Conservation (phyloP, 306 rosid genomes). For the Trifolium dubium region DNA sequence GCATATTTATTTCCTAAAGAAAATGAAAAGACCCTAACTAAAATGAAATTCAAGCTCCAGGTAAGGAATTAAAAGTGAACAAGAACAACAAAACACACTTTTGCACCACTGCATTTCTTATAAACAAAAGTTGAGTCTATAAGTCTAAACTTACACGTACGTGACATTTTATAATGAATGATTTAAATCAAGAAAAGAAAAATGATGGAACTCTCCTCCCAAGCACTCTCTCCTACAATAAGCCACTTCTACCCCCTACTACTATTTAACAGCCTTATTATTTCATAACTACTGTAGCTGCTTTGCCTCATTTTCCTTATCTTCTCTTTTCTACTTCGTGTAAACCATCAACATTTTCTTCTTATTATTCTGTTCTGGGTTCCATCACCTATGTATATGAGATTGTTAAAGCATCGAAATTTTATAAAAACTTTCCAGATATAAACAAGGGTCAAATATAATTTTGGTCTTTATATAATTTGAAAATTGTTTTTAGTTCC, state of each 20-base stretch:
- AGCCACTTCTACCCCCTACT: constrained; percentile 1
- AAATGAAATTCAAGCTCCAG: constrained; percentile 14
- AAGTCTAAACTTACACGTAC: constrained; percentile 4
- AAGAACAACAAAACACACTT: background rate
- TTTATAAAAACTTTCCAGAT: constrained; percentile 2
- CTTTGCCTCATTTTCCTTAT: constrained; percentile 4
- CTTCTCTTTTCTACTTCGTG: background rate
- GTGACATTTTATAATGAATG: constrained; percentile 2
- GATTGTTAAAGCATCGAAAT: background rate
- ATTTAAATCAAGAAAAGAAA: background rate
- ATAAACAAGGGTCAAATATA: background rate
- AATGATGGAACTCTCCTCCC: constrained; percentile 5
- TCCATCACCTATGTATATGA: background rate
- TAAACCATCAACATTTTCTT: background rate
- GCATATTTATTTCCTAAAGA: constrained; percentile 15
- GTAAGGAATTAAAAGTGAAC: constrained; percentile 9
- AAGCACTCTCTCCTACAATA: constrained; percentile 1
- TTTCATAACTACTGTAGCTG: constrained; percentile 10
- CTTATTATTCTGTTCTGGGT: background rate
- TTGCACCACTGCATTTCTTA: background rate
- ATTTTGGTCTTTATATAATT: background rate
- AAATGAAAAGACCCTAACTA: background rate
- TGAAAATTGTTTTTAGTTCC: background rate
- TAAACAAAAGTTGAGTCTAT: constrained; percentile 19
- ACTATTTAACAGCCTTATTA: background rate